These are phyloP conservation scores for Erythrobasidium hasegawianum DNA, from an alignment of 1,284 basidiomycete species.

Conservation along the genomic window DNA sequence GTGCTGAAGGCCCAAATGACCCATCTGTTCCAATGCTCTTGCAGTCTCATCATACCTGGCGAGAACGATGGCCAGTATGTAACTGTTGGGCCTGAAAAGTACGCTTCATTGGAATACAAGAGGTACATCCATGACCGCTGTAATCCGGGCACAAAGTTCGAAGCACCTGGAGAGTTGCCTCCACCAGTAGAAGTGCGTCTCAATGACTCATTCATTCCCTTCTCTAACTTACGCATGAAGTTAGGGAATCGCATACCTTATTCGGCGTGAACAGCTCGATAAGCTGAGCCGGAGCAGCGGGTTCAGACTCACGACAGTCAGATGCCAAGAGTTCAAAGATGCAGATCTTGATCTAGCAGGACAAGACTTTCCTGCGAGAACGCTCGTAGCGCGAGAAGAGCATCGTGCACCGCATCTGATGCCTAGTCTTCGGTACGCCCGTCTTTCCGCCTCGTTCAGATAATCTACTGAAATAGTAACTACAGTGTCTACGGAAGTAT, in stretches of 20 bases:
- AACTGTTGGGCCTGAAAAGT: not conserved
- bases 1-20: no score
- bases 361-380: not conserved
- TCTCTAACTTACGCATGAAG: no score
- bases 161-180: constrained; percentile 16
- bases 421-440: constrained; percentile 17
- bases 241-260: constrained; percentile 25
- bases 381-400: constrained; percentile 16
- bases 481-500: constrained; percentile 15
- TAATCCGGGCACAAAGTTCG: constrained; percentile 23
- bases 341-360: not conserved
- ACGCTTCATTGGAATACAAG: not conserved
- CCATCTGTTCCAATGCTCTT: not conserved
- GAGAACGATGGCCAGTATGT: constrained; percentile 11
- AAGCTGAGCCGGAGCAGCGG: not conserved
- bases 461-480: no score
- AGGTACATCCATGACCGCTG: constrained; percentile 28
- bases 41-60: constrained; percentile 13
- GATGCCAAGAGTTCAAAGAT: constrained; percentile 9
- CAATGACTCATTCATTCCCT: no score
- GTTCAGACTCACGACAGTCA: constrained; percentile 10
- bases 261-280: constrained; percentile 6
- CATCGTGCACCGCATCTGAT: constrained; percentile 14
- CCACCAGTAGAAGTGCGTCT: constrained; percentile 17
- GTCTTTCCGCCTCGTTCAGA: not conserved